Evolutionary conservation across 306 rosid species (phyloP).

Genomic region (Prunus padus): DNA sequence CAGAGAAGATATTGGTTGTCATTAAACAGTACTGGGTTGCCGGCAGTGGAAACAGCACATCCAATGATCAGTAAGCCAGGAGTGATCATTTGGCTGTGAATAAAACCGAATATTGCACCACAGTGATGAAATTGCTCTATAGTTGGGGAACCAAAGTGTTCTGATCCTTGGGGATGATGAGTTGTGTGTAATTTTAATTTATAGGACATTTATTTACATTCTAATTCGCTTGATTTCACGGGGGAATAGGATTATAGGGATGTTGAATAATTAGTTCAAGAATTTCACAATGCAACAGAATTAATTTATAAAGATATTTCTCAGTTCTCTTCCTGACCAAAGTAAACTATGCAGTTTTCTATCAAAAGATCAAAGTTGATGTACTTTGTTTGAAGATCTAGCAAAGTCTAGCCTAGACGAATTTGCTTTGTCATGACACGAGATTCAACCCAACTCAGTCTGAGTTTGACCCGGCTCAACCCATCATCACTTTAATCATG

Average conservation of each 20-base stretch:
- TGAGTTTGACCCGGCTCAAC: not conserved
- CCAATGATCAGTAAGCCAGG: slow-evolving; percentile 32
- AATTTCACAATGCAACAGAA: slow-evolving; percentile 9
- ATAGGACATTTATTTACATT: not conserved
- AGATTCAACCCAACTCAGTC: not conserved
- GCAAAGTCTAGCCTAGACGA: not conserved
- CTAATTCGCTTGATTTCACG: slow-evolving; percentile 18
- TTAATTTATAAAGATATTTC: not conserved
- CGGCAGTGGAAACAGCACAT: slow-evolving; percentile 41
- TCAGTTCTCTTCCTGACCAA: not conserved
- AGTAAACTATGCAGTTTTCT: not conserved
- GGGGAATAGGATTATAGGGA: slow-evolving; percentile 6
- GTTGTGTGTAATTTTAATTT: slow-evolving; percentile 1
- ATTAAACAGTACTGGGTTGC: slow-evolving; percentile 83
- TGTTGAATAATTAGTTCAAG: slow-evolving; percentile 8
- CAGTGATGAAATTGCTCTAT: slow-evolving; percentile 9
- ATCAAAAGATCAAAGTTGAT: not conserved
- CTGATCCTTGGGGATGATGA: slow-evolving; percentile 3
- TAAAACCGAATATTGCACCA: slow-evolving; percentile 9
- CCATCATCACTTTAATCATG: not conserved
- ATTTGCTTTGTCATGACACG: not conserved
- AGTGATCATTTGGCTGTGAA: not conserved
- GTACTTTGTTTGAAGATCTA: not conserved
- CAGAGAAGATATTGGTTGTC: slow-evolving; percentile 78
- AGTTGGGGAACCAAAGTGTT: slow-evolving; percentile 10